A percentile compares a stretch with the other conserved stretches of the same genome.
Conservation (phyloP, 768 basidiomycete species). For the Mycena galericulata region DNA sequence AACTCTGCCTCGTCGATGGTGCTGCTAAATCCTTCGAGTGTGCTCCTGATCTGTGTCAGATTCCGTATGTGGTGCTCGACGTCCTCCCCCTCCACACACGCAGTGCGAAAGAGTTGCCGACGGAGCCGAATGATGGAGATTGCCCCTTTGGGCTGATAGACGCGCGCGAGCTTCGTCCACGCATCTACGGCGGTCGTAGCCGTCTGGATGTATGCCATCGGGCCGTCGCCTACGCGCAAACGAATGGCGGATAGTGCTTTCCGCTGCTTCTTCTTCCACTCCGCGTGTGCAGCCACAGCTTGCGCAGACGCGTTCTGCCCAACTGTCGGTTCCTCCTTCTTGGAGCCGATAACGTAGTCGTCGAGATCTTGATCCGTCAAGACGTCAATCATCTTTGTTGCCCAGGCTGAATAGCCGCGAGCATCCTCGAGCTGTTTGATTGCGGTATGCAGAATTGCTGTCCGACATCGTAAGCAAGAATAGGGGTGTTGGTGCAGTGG, state of each 20-base stretch:
- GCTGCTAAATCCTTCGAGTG: conserved; percentile 35
- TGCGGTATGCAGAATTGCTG: conserved; percentile 24
- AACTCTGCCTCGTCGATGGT: conserved; percentile 45
- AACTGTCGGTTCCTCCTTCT: neutral
- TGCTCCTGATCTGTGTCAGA: conserved; percentile 41
- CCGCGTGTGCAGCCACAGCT: neutral
- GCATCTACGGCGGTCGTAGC: conserved; percentile 1
- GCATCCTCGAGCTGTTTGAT: conserved; percentile 33
- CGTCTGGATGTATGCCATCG: neutral
- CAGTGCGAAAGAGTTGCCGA: conserved; percentile 41
- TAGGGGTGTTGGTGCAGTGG: neutral
- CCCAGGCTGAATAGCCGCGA: conserved; percentile 34
- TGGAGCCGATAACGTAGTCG: conserved; percentile 17
- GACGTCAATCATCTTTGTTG: too few relatives aligned
- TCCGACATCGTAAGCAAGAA: too few relatives aligned
- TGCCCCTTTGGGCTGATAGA: conserved; percentile 40
- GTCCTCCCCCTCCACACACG: conserved; percentile 44
- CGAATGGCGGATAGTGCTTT: too few relatives aligned
- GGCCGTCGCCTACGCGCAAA: neutral
- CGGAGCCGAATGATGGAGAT: conserved; percentile 39
- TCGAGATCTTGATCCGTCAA: conserved; percentile 30
- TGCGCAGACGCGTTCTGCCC: neutral
- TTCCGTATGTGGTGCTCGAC: conserved; percentile 46
- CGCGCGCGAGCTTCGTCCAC: conserved; percentile 34
- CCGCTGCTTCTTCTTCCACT: too few relatives aligned